Conservation (phyloP, 1,139 yeast genomes). For the Zygoascus hellenicus region DNA sequence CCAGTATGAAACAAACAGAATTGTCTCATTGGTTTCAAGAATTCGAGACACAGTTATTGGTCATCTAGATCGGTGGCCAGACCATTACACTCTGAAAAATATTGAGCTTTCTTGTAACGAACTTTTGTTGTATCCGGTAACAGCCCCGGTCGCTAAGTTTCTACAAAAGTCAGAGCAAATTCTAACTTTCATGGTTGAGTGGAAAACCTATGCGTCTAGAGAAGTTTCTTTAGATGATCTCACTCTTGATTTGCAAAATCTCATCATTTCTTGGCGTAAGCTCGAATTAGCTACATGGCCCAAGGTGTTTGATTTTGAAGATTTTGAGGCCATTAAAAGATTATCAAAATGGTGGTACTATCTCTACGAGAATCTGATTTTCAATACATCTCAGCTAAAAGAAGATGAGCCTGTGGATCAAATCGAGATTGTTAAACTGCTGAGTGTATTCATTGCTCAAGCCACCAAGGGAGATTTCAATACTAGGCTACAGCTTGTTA, state of each 20-base stretch:
- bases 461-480: constrained; percentile 70
- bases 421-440: constrained; percentile 52
- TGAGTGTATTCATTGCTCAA: constrained; percentile 70
- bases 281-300: constrained; percentile 86
- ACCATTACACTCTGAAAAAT: constrained; percentile 80
- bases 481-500: constrained; percentile 51
- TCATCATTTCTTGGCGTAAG: constrained; percentile 87
- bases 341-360: constrained; percentile 90
- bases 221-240: constrained; percentile 59
- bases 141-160: constrained; percentile 69
- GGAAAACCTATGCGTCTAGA: constrained; percentile 89
- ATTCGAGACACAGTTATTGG: constrained; percentile 44
- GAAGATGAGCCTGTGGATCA: constrained; percentile 23
- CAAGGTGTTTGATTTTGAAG: constrained; percentile 65
- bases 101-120: constrained; percentile 63
- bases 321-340: constrained; percentile 42
- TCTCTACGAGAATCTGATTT: constrained; percentile 63
- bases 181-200: constrained; percentile 73
- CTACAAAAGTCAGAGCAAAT: constrained; percentile 83
- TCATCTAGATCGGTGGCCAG: constrained; percentile 81
- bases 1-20: constrained; percentile 53
- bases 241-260: constrained; percentile 52
- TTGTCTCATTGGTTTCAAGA: constrained; percentile 48
- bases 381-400: constrained; percentile 13
- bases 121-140: constrained; percentile 54